Evolutionary conservation across 495 filamentous ascomycete genomes (phyloP), one percentile per base, ranked within the genome.

Genomic region (Platismatia glauca): DNA sequence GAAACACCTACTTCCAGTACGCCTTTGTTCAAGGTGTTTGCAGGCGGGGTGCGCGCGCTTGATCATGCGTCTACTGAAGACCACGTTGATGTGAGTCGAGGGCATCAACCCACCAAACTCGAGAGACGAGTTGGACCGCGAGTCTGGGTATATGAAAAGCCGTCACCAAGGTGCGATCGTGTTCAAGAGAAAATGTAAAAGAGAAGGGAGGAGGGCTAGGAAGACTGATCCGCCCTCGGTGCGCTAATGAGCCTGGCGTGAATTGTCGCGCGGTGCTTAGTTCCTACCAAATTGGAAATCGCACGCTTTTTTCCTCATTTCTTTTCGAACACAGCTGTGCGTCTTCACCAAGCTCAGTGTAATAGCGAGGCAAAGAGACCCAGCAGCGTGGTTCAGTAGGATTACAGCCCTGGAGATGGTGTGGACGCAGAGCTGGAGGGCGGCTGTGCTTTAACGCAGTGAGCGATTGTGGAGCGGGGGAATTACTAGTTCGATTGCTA

Each of bases 251-350:
- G 33, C 18, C 24, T 41, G 34, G 38, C 56, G 60, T 62, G 60
- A 57, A 57, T 62, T 62, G 60, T 62, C 60, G 60, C 60, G 60
- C 60, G 60, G 60, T 57, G 59, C 41, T 62, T 41, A 56, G 35
- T 22, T 62, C 35, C 18, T 39, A 7, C 15, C 15, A 18, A n/a
- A 34, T 9, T 16, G 0, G 13, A 52, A 31, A 31, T 41, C 7
- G 24, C 24, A 41, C 27, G 37, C 46, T 53, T 53, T 53, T 18
- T 33, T 27, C 43, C 16, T 60, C 27, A 24, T 37, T 55, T 22
- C 38, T 8, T 24, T 7, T 38, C 29, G 37, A 34, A 24, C 39
- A 43, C 16, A 7, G 16, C 15, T 15, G 37, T 16, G 27, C 57
- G 39, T 58, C 60, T 62, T 62, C 60, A 50, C 27, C 41, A 7